phyloP scores from a whole-genome alignment of 2,329 filamentous ascomycete genomes.

The Ophiostoma triangulosporum region DNA sequence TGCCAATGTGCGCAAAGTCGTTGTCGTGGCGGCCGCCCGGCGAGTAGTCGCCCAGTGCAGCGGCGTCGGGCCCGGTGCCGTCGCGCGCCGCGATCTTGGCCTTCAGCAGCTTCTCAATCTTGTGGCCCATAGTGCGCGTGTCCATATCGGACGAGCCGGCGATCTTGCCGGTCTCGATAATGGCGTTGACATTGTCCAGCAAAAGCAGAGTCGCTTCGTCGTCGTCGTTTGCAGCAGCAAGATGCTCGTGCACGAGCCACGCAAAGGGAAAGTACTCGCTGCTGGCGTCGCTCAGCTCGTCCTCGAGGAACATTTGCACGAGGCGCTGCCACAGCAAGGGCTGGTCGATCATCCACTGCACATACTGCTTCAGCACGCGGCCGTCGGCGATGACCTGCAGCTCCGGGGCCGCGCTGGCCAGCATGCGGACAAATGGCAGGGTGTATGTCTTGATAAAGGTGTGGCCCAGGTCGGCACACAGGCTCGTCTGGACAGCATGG shows the following conservation, averaged over 20 bases:
- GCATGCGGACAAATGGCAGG: conserved; percentile 23
- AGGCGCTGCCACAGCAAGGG: conserved; percentile 40
- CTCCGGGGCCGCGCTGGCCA: conserved; percentile 23
- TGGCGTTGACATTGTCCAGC: conserved; percentile 14
- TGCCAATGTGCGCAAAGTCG: conserved; percentile 46
- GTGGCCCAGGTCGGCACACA: conserved; percentile 17
- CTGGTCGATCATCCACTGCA: conserved; percentile 35
- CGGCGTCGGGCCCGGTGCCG: not conserved
- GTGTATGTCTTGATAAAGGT: conserved; percentile 19
- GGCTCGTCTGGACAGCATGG: conserved; percentile 15
- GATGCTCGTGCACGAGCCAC: conserved; percentile 36
- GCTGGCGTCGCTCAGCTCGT: conserved; percentile 20
- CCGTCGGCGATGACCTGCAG: conserved; percentile 37
- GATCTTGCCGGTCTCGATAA: conserved; percentile 16
- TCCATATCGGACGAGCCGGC: conserved; percentile 17
- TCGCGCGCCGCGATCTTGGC: conserved; percentile 8
- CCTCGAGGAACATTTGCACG: conserved; percentile 19
- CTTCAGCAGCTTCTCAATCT: conserved; percentile 26
- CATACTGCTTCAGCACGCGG: conserved; percentile 31
- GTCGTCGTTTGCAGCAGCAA: conserved; percentile 22
- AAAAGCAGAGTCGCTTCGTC: conserved; percentile 11
- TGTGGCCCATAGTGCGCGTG: conserved; percentile 17
- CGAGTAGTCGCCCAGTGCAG: conserved; percentile 5
- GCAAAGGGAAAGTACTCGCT: conserved; percentile 24
- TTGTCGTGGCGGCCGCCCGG: conserved; percentile 64